These are phyloP conservation scores for Penicillium sp. DNA, from an alignment of 2,329 filamentous ascomycete species.

Conservation along the genomic window DNA sequence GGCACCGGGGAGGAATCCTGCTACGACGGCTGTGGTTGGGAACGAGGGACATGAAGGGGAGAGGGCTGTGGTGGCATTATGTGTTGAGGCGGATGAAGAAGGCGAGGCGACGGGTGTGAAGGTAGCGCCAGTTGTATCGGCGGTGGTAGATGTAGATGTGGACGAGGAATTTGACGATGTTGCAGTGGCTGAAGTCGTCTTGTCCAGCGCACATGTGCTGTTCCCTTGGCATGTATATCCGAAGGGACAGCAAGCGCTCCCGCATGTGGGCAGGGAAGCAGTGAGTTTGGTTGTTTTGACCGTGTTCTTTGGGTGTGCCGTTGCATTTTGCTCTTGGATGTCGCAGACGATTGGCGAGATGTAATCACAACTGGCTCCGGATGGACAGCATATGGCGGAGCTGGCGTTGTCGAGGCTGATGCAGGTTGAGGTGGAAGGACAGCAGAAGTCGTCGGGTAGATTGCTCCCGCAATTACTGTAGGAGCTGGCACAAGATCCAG, in stretches of 20 bases:
- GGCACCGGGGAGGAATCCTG: constrained; percentile 51
- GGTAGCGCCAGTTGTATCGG: constrained; percentile 22
- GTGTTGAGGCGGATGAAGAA: constrained; percentile 22
- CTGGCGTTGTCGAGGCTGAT: constrained; percentile 45
- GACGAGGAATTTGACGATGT: constrained; percentile 22
- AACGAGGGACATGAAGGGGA: constrained; percentile 39
- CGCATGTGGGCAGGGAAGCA: constrained; percentile 46
- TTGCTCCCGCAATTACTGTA: constrained; percentile 41
- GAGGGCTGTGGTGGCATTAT: constrained; percentile 5
- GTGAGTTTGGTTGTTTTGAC: constrained; percentile 48
- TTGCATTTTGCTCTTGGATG: constrained; percentile 45
- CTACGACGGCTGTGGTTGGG: constrained; percentile 44
- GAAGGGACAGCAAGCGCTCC: constrained; percentile 48
- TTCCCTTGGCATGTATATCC: constrained; percentile 47
- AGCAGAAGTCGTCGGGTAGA: constrained; percentile 49
- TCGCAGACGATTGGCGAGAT: constrained; percentile 50
- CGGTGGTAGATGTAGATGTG: constrained; percentile 13
- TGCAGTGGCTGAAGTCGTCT: constrained; percentile 23
- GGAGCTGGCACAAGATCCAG: constrained; percentile 35
- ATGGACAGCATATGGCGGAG: constrained; percentile 51
- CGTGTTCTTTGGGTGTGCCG: constrained; percentile 36
- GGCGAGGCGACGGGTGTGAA: constrained; percentile 26
- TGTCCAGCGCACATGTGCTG: constrained; percentile 33
- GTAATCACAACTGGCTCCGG: constrained; percentile 42
- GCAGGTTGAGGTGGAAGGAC: constrained; percentile 43